These are phyloP conservation scores for Fusarium circinatum DNA, from an alignment of 2,329 filamentous ascomycete genomes.

Conservation along the genomic window DNA sequence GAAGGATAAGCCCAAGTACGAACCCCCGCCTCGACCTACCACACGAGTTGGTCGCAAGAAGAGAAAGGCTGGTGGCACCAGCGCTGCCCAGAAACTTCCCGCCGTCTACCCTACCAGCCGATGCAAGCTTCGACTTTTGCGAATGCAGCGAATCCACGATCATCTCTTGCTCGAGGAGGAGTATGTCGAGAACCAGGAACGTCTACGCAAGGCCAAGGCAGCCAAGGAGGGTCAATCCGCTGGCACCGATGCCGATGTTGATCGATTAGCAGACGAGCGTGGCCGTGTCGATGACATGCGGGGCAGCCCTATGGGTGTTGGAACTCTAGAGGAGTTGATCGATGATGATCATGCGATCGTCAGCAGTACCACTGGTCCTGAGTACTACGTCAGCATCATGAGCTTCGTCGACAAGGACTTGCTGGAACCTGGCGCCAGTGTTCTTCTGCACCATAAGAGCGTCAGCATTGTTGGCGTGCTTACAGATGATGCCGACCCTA, in stretches of 20 bases:
- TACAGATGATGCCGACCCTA: conserved; percentile 93
- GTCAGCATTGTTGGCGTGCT: conserved; percentile 97
- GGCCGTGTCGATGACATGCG: conserved; percentile 97
- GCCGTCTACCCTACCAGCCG: conserved; percentile 93
- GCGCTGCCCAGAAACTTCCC: conserved; percentile 93
- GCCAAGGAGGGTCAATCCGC: conserved; percentile 74
- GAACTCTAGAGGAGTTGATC: conserved; percentile 97
- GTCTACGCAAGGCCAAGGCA: conserved; percentile 89
- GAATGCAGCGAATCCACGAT: conserved; percentile 99
- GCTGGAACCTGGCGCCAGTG: conserved; percentile 93
- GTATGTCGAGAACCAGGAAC: conserved; percentile 99
- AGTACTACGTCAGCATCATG: conserved; percentile 99
- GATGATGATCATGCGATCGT: conserved; percentile 99
- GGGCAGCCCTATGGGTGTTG: conserved; percentile 97
- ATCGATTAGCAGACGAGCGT: conserved; percentile 93
- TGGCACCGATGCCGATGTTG: conserved; percentile 77
- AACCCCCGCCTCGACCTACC: conserved; percentile 95
- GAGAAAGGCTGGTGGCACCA: conserved; percentile 93
- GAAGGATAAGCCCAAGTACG: conserved; percentile 99
- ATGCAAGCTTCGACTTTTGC: conserved; percentile 95
- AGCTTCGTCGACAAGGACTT: conserved; percentile 99
- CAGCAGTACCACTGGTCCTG: conserved; percentile 94
- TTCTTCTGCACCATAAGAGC: conserved; percentile 95
- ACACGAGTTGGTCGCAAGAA: conserved; percentile 98
- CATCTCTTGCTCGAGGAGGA: conserved; percentile 97